A percentile compares a stretch with the other conserved stretches of the same genome.
phyloP scores from a whole-genome alignment of 768 basidiomycete species.

The Termitomyces sp. region DNA sequence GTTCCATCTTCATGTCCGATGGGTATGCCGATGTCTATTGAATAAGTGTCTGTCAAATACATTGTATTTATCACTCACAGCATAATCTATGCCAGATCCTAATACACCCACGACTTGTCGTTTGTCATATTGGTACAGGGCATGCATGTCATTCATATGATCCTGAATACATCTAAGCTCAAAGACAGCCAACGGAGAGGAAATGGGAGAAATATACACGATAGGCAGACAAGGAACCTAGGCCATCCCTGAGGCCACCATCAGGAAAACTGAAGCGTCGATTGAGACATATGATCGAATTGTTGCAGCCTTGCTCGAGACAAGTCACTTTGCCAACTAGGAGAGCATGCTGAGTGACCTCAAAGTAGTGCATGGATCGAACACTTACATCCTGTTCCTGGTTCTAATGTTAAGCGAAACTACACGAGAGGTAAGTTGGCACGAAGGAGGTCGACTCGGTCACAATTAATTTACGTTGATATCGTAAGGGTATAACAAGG shows the following conservation, averaged over 20 bases:
- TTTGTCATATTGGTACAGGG: slow-evolving; percentile 15
- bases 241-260: slow-evolving; percentile 36
- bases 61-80: background rate
- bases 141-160: slow-evolving; percentile 28
- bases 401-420: slow-evolving; percentile 33
- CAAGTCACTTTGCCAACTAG: slow-evolving; percentile 40
- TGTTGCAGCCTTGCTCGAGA: slow-evolving; percentile 40
- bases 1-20: background rate
- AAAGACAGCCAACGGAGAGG: background rate
- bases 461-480: slow-evolving; percentile 21
- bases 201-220: slow-evolving; percentile 27
- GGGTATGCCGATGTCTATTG: background rate
- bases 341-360: background rate
- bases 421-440: slow-evolving; percentile 10
- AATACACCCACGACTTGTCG: slow-evolving; percentile 1
- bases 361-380: background rate
- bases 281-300: slow-evolving; percentile 24
- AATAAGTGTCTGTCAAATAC: background rate
- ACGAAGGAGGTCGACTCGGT: background rate
- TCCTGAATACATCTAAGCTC: slow-evolving; percentile 11
- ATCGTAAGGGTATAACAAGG: slow-evolving; percentile 25
- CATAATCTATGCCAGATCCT: background rate
- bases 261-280: slow-evolving; percentile 23
- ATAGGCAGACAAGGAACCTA: slow-evolving; percentile 43
- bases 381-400: slow-evolving; percentile 29